A percentile compares a stretch with the other conserved stretches of the same genome.
Evolutionary conservation across 495 filamentous ascomycete genomes (phyloP).

Genomic region (Barbatosphaeria neglecta): DNA sequence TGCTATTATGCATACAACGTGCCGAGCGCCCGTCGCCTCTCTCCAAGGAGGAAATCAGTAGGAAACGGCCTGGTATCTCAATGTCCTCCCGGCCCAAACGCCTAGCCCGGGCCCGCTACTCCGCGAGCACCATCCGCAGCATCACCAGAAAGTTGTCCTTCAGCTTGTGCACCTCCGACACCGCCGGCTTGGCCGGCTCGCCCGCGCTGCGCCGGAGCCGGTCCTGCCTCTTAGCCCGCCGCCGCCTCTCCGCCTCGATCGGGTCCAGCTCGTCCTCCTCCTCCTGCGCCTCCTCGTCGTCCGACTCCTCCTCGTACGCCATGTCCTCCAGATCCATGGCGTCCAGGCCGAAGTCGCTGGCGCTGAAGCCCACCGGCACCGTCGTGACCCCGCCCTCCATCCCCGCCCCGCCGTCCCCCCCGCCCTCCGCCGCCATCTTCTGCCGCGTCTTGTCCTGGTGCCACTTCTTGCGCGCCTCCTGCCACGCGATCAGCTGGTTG

Average conservation of each 20-base stretch:
- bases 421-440: conserved; percentile 90
- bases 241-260: conserved; percentile 71
- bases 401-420: conserved; percentile 27
- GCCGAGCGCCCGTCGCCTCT: too few relatives aligned
- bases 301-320: conserved; percentile 60
- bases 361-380: conserved; percentile 42
- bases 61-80: too few relatives aligned
- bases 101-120: conserved; percentile 13
- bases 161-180: conserved; percentile 68
- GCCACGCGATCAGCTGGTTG: conserved; percentile 78
- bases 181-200: conserved; percentile 75
- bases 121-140: conserved; percentile 77
- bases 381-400: conserved; percentile 32
- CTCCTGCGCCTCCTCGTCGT: conserved; percentile 58
- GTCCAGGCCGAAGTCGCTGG: conserved; percentile 80
- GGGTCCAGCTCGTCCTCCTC: conserved; percentile 72
- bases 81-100: too few relatives aligned
- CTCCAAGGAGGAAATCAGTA: too few relatives aligned
- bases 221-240: conserved; percentile 63
- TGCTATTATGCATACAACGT: too few relatives aligned
- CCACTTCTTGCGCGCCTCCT: conserved; percentile 90
- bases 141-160: conserved; percentile 69
- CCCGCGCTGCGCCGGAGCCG: conserved; percentile 71
- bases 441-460: conserved; percentile 94
- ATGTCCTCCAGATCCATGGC: conserved; percentile 80